Evolutionary conservation across 2,329 filamentous ascomycete genomes (phyloP), one percentile per base, ranked within the genome.

Genomic region (Zymoseptoria brevis): DNA sequence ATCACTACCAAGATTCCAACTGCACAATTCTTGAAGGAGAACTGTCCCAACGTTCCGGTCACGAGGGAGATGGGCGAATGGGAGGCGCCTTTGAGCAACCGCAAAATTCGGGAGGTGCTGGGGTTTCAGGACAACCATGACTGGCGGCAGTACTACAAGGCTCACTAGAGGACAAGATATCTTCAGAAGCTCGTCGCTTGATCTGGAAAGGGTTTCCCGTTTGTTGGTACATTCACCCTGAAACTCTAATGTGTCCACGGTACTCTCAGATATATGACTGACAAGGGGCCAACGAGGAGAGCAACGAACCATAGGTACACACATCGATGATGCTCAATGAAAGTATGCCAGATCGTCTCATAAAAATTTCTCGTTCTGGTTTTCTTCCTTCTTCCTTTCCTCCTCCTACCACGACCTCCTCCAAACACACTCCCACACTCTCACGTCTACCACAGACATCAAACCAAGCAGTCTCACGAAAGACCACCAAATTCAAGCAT

Each of bases 1-100:
- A 85, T 85, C 54, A 86, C 83, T 0, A 80, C 80, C 3, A 77
- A 74, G 8, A 69, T 75, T 21, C 78, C 80, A 0, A 84, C 82
- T 0, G 73, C 72, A 50, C 75, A 81, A 58, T 83, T 85, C 59
- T 65, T 86, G 57, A 73, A 77, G 65, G 75, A 79, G 65, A 72
- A 72, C 8, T 79, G 75, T 57, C 82, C 82, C 0, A 72, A 77
- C 19, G 79, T 77, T 13, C 75, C 76, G 1, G 75, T 87, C 50
- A 82, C 77, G 24, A 73, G 82, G 54, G 77, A 83, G 59, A 79
- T 86, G 79, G 82, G 72, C 0, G 78, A 81, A 58, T 81, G 73
- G 64, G 84, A 87, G 70, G 83, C 82, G 2, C 84, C 83, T 24
- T 70, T 87, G 65, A 81, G 78, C 54, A 87, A 87, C 66, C 71